These are phyloP conservation scores for Fusarium sp. DNA, from an alignment of 2,329 filamentous ascomycete species.

Conservation along the genomic window DNA sequence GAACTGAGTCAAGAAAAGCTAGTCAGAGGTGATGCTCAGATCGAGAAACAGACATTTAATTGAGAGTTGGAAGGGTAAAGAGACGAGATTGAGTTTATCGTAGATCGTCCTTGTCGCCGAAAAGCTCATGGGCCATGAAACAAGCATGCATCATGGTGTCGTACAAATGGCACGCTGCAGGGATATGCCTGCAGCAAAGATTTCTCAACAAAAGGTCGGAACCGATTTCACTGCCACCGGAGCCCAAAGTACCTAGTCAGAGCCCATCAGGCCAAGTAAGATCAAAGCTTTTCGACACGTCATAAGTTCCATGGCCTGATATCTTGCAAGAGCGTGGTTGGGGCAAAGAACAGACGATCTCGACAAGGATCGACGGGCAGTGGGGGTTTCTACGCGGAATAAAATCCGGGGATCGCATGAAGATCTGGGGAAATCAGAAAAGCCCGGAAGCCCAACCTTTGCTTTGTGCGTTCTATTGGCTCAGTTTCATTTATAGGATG, in stretches of 20 bases:
- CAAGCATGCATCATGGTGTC: neutral
- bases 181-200: neutral
- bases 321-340: neutral
- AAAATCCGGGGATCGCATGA: neutral
- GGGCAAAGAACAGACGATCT: slow-evolving; percentile 6
- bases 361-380: neutral
- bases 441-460: neutral
- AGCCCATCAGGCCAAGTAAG: rapidly evolving
- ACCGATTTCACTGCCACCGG: too few species aligned
- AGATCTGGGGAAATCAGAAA: neutral
- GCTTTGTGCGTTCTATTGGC: neutral
- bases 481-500: too few species aligned
- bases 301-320: neutral
- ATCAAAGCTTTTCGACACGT: neutral
- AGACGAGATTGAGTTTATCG: neutral
- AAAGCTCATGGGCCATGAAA: neutral
- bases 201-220: neutral
- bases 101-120: neutral
- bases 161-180: neutral
- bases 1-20: neutral
- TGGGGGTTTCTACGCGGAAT: neutral
- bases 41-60: rapidly evolving
- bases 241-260: too few species aligned
- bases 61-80: rapidly evolving
- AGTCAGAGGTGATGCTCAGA: neutral